These are phyloP conservation scores for Primulina huaijiensis DNA, from an alignment of 257 asterid genomes.

Conservation along the genomic window DNA sequence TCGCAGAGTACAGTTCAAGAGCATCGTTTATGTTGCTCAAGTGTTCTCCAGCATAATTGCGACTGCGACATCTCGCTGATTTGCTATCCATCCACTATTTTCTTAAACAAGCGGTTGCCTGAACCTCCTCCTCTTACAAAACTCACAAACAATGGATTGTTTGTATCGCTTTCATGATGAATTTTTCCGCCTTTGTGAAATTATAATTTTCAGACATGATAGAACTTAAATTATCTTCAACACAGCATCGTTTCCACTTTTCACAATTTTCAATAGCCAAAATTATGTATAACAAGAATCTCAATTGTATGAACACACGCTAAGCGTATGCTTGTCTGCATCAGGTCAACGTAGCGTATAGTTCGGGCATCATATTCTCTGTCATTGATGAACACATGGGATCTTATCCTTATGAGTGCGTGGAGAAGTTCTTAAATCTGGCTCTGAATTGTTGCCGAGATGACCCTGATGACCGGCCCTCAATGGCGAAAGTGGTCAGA, in stretches of 20 bases:
- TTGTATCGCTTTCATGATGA: neutral
- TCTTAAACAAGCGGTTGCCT: neutral
- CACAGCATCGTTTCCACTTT: neutral
- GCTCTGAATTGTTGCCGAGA: constrained; percentile 74
- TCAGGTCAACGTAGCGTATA: constrained; percentile 71
- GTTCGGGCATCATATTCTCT: constrained; percentile 60
- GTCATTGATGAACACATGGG: constrained; percentile 76
- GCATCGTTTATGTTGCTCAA: neutral
- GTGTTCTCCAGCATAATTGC: neutral
- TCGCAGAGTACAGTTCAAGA: neutral
- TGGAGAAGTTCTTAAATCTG: constrained; percentile 54
- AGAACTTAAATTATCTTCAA: neutral
- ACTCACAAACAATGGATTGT: neutral
- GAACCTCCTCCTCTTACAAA: too few species aligned
- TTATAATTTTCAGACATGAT: neutral
- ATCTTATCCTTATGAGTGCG: constrained; percentile 63
- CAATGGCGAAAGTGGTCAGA: constrained; percentile 68
- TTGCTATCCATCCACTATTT: neutral
- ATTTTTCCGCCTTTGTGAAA: neutral
- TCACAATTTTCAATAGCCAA: neutral
- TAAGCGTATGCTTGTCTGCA: constrained; percentile 2
- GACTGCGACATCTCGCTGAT: too few species aligned
- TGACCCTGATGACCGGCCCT: constrained; percentile 57
- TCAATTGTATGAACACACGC: too few species aligned
- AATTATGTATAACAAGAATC: neutral